A percentile compares a stretch with the other conserved stretches of the same genome.
Conservation (phyloP, 2,329 filamentous ascomycete species). For the Akanthomyces lecanii region DNA sequence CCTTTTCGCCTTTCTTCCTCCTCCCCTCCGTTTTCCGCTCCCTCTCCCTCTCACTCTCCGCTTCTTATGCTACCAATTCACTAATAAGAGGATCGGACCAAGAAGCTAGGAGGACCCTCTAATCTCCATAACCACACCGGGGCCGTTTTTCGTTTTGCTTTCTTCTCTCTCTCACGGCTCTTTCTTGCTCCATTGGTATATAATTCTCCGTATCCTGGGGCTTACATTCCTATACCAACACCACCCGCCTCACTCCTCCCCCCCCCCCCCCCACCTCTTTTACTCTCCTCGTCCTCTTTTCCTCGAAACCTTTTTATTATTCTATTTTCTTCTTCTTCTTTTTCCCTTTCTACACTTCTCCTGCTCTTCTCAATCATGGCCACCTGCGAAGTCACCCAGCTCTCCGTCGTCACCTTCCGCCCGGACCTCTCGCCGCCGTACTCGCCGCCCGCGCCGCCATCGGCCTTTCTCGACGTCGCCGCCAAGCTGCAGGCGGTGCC, state of each 20-base stretch:
- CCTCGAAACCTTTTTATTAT: background rate
- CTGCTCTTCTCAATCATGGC: slow-evolving; percentile 22
- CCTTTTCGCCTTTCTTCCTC: background rate
- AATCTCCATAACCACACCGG: background rate
- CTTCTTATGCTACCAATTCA: background rate
- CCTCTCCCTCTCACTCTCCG: background rate
- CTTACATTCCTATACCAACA: background rate
- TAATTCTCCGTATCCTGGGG: background rate
- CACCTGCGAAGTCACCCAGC: slow-evolving; percentile 26
- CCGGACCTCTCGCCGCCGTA: slow-evolving; percentile 20
- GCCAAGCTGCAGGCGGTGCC: slow-evolving; percentile 29
- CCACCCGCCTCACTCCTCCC: background rate
- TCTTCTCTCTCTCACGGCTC: background rate
- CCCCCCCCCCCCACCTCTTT: background rate
- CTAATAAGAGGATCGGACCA: background rate
- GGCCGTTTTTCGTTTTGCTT: background rate
- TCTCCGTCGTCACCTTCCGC: slow-evolving; percentile 31
- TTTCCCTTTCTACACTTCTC: background rate
- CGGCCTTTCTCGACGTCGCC: slow-evolving; percentile 26
- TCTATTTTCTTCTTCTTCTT: background rate
- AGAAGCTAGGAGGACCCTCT: background rate
- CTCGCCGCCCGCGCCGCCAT: slow-evolving; percentile 25
- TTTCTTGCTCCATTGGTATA: background rate
- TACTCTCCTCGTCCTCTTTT: background rate
- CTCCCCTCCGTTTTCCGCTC: background rate